Conservation (phyloP, 2,329 filamentous ascomycete genomes). For the Exophiala aquamarina region DNA sequence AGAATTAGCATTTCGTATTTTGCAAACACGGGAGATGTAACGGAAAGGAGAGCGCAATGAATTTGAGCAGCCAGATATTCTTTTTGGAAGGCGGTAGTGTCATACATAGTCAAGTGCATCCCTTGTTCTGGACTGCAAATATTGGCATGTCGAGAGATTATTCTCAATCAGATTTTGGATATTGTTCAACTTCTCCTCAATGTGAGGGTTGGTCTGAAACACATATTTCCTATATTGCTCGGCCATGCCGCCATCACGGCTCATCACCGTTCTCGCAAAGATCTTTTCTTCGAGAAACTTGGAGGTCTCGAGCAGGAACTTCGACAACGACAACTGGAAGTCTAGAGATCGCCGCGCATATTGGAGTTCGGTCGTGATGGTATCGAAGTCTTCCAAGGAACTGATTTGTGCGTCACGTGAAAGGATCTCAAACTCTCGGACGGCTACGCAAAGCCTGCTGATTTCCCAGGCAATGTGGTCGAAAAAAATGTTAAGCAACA, state of each 20-base stretch:
- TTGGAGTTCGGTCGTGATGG: constrained; percentile 15
- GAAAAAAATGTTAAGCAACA: constrained; percentile 13
- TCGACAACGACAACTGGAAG: constrained; percentile 9
- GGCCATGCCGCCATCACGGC: constrained; percentile 3
- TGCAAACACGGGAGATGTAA: too few relatives aligned
- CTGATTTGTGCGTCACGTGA: constrained; percentile 9
- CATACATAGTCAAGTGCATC: constrained; percentile 16
- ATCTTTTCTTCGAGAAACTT: constrained; percentile 16
- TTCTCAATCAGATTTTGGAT: constrained; percentile 15
- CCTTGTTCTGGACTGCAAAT: constrained; percentile 12
- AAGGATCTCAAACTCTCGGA: constrained; percentile 9
- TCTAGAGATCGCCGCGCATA: constrained; percentile 7
- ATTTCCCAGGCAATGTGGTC: constrained; percentile 16
- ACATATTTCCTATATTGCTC: constrained; percentile 7
- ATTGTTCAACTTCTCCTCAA: constrained; percentile 17
- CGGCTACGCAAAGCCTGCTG: constrained; percentile 9
- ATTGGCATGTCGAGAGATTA: constrained; percentile 10
- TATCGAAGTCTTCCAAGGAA: constrained; percentile 11
- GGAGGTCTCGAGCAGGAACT: constrained; percentile 16
- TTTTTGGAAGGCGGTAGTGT: too few relatives aligned
- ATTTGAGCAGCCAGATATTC: too few relatives aligned
- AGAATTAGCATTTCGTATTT: background rate
- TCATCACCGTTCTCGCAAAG: background rate
- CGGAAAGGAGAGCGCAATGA: background rate
- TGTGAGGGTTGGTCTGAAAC: constrained; percentile 13